phyloP scores from a whole-genome alignment of 129 eudicot genomes.

The Logfia minima region DNA sequence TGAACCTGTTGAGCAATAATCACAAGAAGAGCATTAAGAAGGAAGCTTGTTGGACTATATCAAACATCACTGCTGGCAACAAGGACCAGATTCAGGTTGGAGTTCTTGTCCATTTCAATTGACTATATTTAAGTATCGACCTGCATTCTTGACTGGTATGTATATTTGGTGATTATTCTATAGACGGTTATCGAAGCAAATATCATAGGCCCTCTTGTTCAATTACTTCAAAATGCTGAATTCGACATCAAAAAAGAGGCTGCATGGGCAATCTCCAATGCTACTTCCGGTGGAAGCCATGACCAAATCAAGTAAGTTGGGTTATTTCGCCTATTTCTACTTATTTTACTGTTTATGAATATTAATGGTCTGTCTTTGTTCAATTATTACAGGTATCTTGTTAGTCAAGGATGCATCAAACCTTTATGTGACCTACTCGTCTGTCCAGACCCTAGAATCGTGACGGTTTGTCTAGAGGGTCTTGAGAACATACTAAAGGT shows the following conservation, averaged over 20 bases:
- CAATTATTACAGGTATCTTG: conserved; percentile 58
- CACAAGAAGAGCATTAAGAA: conserved; percentile 84
- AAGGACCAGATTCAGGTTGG: conserved; percentile 79
- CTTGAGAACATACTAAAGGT: conserved; percentile 80
- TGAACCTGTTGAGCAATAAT: conserved; percentile 52
- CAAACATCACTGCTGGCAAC: conserved; percentile 91
- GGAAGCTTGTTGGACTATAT: conserved; percentile 93
- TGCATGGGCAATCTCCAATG: conserved; percentile 95
- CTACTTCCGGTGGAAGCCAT: conserved; percentile 89
- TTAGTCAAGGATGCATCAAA: conserved; percentile 67
- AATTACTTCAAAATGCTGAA: conserved; percentile 79
- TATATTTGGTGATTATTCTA: conserved; percentile 17
- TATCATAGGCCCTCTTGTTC: conserved; percentile 67
- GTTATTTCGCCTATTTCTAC: not conserved
- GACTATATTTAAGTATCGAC: not conserved
- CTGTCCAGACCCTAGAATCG: conserved; percentile 84
- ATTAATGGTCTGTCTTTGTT: not conserved
- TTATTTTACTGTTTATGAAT: not conserved
- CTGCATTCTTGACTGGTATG: not conserved
- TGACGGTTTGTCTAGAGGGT: conserved; percentile 84
- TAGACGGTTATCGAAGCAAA: conserved; percentile 73
- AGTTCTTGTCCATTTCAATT: not conserved
- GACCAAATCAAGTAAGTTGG: conserved; percentile 74
- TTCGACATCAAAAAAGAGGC: conserved; percentile 93
- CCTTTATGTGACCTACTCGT: conserved; percentile 78